Conservation (phyloP, 306 rosid species). For the Dalbergia cultrata region DNA sequence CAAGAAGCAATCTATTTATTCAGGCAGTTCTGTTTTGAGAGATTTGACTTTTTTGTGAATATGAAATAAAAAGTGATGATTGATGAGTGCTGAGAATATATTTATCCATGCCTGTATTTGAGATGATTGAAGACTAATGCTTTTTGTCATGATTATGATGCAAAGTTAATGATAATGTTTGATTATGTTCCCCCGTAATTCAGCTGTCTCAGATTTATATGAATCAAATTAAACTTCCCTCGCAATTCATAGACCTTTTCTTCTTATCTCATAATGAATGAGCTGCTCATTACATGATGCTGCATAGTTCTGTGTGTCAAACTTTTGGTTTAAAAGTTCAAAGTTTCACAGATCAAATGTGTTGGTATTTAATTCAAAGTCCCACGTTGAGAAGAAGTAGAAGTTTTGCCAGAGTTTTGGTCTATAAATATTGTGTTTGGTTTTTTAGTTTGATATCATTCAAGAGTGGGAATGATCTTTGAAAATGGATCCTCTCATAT, state of each 20-base stretch:
- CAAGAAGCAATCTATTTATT: background rate
- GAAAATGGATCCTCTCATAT: too few species aligned
- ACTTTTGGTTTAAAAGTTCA: too few species aligned
- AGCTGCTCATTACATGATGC: background rate
- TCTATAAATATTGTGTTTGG: too few species aligned
- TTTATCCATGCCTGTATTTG: background rate
- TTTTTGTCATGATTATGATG: background rate
- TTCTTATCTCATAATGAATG: background rate
- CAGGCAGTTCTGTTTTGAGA: background rate
- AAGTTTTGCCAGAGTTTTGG: too few species aligned
- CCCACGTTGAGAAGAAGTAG: too few species aligned
- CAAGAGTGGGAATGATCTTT: too few species aligned
- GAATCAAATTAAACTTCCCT: background rate
- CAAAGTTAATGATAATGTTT: slow-evolving; percentile 1
- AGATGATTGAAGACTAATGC: slow-evolving; percentile 15
- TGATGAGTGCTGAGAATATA: background rate
- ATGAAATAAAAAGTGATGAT: background rate
- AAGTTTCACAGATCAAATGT: too few species aligned
- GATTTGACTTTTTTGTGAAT: background rate
- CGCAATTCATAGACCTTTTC: background rate
- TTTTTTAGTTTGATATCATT: too few species aligned
- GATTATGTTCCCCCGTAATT: background rate
- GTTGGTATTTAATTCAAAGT: too few species aligned
- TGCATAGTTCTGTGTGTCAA: too few species aligned
- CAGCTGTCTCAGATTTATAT: too few species aligned